Evolutionary conservation across 1,284 basidiomycete genomes (phyloP).

Genomic region (Sparassis latifolia): DNA sequence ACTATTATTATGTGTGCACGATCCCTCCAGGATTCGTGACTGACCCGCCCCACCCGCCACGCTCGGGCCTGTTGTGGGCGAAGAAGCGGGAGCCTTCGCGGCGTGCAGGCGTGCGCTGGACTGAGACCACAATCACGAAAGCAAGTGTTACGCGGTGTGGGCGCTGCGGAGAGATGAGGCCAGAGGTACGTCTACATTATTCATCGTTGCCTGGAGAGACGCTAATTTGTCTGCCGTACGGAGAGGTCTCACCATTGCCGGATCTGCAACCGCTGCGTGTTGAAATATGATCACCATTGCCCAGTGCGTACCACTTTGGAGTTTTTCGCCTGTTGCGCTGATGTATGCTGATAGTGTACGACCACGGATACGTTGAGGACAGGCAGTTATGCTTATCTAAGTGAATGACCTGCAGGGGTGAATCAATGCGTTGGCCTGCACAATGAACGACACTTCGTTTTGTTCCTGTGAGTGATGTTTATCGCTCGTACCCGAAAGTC

Average conservation of each 20-base stretch:
- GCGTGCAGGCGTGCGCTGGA: slow-evolving; percentile 32
- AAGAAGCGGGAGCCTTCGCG: slow-evolving; percentile 23
- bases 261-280: slow-evolving; percentile 86
- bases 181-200: slow-evolving; percentile 59
- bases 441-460: slow-evolving; percentile 93
- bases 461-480: slow-evolving; percentile 75
- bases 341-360: slow-evolving; percentile 31
- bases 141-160: slow-evolving; percentile 57
- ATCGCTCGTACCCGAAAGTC: not conserved
- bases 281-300: slow-evolving; percentile 95
- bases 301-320: slow-evolving; percentile 49
- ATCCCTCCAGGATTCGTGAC: slow-evolving; percentile 69
- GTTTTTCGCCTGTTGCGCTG: slow-evolving; percentile 3
- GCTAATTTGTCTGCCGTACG: slow-evolving; percentile 5
- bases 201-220: not conserved
- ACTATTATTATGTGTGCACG: slow-evolving; percentile 84
- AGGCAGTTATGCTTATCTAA: not conserved
- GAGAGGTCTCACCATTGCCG: slow-evolving; percentile 94
- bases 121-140: slow-evolving; percentile 41
- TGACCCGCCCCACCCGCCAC: slow-evolving; percentile 37
- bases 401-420: slow-evolving; percentile 63
- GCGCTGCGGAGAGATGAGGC: slow-evolving; percentile 67
- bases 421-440: slow-evolving; percentile 95
- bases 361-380: slow-evolving; percentile 3
- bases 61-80: slow-evolving; percentile 50